A percentile compares a stretch with the other conserved stretches of the same genome.
Evolutionary conservation across 2,329 filamentous ascomycete genomes (phyloP).

Genomic region (Aspergillus versicolor): DNA sequence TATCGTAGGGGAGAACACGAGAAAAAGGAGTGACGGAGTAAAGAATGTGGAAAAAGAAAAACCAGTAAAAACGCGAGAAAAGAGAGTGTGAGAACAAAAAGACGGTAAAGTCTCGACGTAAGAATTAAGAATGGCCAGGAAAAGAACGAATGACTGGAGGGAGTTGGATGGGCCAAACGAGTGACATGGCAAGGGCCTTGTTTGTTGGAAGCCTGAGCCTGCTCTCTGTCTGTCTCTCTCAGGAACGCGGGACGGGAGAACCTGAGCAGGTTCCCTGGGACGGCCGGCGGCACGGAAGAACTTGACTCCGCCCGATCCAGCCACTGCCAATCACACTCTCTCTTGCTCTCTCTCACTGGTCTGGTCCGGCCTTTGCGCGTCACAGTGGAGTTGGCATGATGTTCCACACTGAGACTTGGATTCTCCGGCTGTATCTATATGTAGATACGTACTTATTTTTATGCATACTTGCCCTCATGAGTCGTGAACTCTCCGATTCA

Average conservation of each 20-base stretch:
- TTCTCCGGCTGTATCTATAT: no score
- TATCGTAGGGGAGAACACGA: slow-evolving; percentile 16
- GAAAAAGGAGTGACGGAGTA: slow-evolving; percentile 19
- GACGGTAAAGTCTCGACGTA: slow-evolving; percentile 9
- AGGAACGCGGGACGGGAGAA: slow-evolving; percentile 1
- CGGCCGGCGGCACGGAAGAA: neutral
- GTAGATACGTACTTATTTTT: neutral
- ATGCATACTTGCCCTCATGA: neutral
- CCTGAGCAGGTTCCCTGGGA: slow-evolving; percentile 1
- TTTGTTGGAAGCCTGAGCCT: slow-evolving; percentile 10
- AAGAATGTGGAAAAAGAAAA: slow-evolving; percentile 20
- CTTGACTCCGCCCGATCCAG: neutral
- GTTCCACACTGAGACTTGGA: neutral
- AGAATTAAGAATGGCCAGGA: slow-evolving; percentile 16
- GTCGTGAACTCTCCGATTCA: neutral
- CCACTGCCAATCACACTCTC: slow-evolving; percentile 2
- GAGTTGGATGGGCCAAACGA: slow-evolving; percentile 26
- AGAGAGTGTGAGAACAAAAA: slow-evolving; percentile 10
- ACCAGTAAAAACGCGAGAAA: slow-evolving; percentile 14
- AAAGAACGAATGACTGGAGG: slow-evolving; percentile 32
- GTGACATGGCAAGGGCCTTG: slow-evolving; percentile 26
- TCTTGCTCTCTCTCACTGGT: neutral
- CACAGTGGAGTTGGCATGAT: neutral
- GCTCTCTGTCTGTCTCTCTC: neutral
- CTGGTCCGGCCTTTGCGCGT: neutral